Evolutionary conservation across 805 yeast genomes (phyloP), one percentile per base, ranked within the genome.

Genomic region (Candida tammaniensis): DNA sequence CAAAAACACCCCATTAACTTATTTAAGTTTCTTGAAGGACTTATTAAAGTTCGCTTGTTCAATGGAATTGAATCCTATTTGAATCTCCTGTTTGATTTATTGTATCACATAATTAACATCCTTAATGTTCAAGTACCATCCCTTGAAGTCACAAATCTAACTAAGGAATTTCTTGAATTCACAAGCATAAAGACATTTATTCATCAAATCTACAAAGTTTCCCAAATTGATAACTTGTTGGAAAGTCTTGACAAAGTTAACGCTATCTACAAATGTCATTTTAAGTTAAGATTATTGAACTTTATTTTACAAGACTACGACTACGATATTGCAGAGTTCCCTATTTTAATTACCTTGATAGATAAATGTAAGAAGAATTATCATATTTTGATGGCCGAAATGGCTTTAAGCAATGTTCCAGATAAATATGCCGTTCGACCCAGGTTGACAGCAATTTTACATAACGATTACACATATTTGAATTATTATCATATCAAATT

Each of bases 401-500:
- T 38, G 4, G 7, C 33, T 17, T 20, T 33, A 11, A 27, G 32
- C 18, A 12, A 25, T 6, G n/a, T 18, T 4, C 12, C 21, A 10
- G 33, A 30, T 18, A 22, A 18, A 7, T 27, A 24, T 19, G 21
- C 27, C 21, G 31, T 32, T 15, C 20, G n/a, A n/a, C 10, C 28
- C 5, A 14, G n/a, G n/a, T 16, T 41, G 5, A 11, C 30, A 9
- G 21, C 16, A n/a, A 22, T 34, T 3, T 9, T 39, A 5, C 16
- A 30, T 19, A 30, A 39, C 21, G 43, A 39, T 20, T 26, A 24
- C 16, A 17, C 21, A 9, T 31, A 24, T n/a, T 30, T 35, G 7
- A 17, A 35, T 21, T 39, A 39, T 30, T 35, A 22, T 17, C 39
- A 35, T 18, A 20, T 32, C 8, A 39, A 35, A 22, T 35, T 35